Conservation (phyloP, 192 early-diverging fungal genomes). For the Coemansia reversa region DNA sequence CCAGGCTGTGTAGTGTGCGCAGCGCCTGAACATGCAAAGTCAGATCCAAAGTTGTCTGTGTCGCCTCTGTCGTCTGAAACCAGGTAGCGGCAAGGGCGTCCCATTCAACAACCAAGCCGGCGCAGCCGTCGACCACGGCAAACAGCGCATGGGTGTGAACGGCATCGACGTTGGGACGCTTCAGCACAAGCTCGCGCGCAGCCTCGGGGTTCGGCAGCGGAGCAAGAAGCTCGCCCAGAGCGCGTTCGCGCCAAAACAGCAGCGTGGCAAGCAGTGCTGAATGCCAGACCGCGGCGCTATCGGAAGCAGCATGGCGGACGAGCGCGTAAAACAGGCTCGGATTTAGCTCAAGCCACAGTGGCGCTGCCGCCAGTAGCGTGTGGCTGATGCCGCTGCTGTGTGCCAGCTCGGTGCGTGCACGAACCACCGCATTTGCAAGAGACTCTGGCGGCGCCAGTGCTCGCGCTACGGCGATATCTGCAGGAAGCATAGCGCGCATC, state of each 20-base stretch:
- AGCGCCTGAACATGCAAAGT: constrained; percentile 12
- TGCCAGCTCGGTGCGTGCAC: constrained; percentile 23
- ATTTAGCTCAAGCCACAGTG: constrained; percentile 23
- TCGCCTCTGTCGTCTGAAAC: not conserved
- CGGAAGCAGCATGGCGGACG: not conserved
- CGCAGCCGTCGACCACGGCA: constrained; percentile 35
- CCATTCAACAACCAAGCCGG: constrained; percentile 17
- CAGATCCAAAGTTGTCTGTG: not conserved
- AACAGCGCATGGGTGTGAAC: constrained; percentile 23
- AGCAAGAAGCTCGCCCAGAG: not conserved
- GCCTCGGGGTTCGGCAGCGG: not conserved
- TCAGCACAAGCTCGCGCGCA: constrained; percentile 33
- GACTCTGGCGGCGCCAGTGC: not conserved
- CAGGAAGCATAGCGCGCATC: constrained; percentile 10
- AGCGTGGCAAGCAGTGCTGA: constrained; percentile 18
- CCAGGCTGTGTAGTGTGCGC: constrained; percentile 14
- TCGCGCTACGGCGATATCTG: not conserved
- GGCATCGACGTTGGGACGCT: constrained; percentile 35
- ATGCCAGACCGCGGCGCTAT: constrained; percentile 30
- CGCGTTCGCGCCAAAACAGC: constrained; percentile 38
- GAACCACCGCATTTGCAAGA: constrained; percentile 7
- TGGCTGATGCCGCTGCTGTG: constrained; percentile 2
- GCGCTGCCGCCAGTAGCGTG: constrained; percentile 9
- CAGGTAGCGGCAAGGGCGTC: constrained; percentile 1
- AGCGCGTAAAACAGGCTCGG: constrained; percentile 18